These are phyloP conservation scores for Chaetomidium leptoderma DNA, from an alignment of 495 filamentous ascomycete genomes.

Conservation along the genomic window DNA sequence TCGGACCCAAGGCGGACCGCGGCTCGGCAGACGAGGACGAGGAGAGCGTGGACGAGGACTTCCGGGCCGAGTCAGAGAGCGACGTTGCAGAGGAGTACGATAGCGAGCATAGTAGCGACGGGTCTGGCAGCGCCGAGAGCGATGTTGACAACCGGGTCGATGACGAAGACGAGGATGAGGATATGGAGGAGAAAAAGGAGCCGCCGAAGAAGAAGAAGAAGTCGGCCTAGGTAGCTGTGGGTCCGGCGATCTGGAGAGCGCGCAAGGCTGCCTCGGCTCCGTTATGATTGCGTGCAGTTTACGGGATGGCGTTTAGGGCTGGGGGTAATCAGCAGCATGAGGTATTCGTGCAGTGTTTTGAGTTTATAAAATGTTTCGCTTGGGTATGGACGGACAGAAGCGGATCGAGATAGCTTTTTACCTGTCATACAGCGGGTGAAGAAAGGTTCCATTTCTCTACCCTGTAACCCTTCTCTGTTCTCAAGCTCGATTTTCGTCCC, in stretches of 20 bases:
- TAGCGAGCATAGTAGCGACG: conserved; percentile 80
- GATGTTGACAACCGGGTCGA: conserved; percentile 51
- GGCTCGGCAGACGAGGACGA: conserved; percentile 95
- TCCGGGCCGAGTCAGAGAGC: conserved; percentile 82
- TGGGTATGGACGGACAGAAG: neutral
- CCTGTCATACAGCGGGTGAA: too few species aligned
- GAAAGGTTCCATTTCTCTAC: too few species aligned
- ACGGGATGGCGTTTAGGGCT: conserved; percentile 1
- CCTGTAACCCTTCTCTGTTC: too few species aligned
- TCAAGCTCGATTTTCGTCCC: too few species aligned
- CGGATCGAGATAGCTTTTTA: neutral
- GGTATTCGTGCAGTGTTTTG: neutral
- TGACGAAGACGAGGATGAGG: conserved; percentile 33
- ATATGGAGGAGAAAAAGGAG: conserved; percentile 34
- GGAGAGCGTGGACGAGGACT: conserved; percentile 93
- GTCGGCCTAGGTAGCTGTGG: conserved; percentile 26
- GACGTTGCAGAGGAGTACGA: conserved; percentile 98
- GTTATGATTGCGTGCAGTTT: neutral
- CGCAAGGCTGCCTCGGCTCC: neutral
- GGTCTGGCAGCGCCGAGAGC: conserved; percentile 55
- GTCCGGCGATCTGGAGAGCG: neutral
- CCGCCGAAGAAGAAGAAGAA: conserved; percentile 51
- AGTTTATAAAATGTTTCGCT: neutral
- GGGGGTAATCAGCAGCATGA: neutral
- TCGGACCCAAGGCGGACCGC: conserved; percentile 65